Evolutionary conservation across 106 monocot genomes (phyloP).

Genomic region (Dendrobium officinale): DNA sequence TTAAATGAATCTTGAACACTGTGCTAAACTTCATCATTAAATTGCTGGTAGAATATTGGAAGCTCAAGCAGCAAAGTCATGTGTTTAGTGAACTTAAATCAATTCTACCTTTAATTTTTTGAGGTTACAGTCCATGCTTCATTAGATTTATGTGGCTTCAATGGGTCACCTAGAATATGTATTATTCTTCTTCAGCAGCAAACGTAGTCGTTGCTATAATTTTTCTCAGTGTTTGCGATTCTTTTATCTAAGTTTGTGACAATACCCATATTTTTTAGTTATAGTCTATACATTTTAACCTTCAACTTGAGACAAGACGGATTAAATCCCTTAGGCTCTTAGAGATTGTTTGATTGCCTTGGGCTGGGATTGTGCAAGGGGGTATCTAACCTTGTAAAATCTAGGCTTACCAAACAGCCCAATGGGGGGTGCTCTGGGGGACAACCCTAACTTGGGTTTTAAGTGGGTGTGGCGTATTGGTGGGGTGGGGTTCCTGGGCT

Average conservation of each 20-base stretch:
- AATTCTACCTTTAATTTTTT: neutral
- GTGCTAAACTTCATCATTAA: neutral
- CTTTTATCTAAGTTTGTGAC: neutral
- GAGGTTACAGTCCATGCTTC: neutral
- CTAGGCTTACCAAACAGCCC: too few species aligned
- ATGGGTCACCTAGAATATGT: neutral
- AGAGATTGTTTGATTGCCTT: neutral
- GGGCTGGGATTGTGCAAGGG: neutral
- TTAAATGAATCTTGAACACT: neutral
- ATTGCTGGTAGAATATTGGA: too few species aligned
- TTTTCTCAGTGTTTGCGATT: neutral
- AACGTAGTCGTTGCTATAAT: neutral
- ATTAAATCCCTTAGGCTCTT: neutral
- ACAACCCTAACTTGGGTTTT: too few species aligned
- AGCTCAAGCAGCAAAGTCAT: neutral
- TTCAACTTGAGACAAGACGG: neutral
- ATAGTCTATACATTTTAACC: neutral
- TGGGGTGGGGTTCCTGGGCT: too few species aligned
- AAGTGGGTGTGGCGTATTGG: too few species aligned
- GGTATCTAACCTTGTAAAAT: too few species aligned
- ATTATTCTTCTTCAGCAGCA: neutral
- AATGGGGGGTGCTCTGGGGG: too few species aligned
- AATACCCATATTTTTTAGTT: neutral
- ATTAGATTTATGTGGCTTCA: neutral
- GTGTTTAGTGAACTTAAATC: neutral